Evolutionary conservation across 73 alveolate species (phyloP), one percentile per base, ranked within the genome.

Genomic region (Durusdinium trenchii): DNA sequence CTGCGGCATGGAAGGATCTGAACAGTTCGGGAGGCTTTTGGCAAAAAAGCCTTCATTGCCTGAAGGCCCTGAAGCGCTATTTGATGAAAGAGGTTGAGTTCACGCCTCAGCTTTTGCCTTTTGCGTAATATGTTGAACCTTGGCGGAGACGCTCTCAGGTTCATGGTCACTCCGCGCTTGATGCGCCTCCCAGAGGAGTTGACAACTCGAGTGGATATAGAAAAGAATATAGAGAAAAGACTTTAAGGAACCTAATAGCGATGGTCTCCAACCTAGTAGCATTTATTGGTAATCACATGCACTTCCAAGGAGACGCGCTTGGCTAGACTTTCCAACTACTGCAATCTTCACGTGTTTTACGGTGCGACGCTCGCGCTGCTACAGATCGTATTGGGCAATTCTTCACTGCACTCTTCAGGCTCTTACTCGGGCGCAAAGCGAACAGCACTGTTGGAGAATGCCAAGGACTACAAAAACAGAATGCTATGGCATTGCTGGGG

Each of bases 181-280:
- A 67, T 64, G 85, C 96, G 83, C 14, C 96, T 89, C 42, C 62
- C 96, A n/a, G 96, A 89, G 96, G 96, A 64, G 71, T n/a, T n/a
- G n/a, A n/a, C n/a, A n/a, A n/a, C n/a, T n/a, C n/a, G n/a, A n/a
- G n/a, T n/a, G n/a, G n/a, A n/a, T n/a, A n/a, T n/a, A n/a, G n/a
- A n/a, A n/a, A n/a, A n/a, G n/a, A n/a, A n/a, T n/a, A n/a, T n/a
- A n/a, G n/a, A n/a, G n/a, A n/a, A n/a, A n/a, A n/a, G n/a, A n/a
- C n/a, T n/a, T n/a, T n/a, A n/a, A n/a, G n/a, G n/a, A n/a, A n/a
- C n/a, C n/a, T n/a, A n/a, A n/a, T n/a, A n/a, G n/a, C n/a, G n/a
- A n/a, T n/a, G n/a, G n/a, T n/a, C n/a, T n/a, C n/a, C n/a, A n/a
- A n/a, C n/a, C n/a, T n/a, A n/a, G n/a, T n/a, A n/a, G n/a, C n/a